Evolutionary conservation across 1,139 yeast genomes (phyloP).

Genomic region (Diutina catenulata): DNA sequence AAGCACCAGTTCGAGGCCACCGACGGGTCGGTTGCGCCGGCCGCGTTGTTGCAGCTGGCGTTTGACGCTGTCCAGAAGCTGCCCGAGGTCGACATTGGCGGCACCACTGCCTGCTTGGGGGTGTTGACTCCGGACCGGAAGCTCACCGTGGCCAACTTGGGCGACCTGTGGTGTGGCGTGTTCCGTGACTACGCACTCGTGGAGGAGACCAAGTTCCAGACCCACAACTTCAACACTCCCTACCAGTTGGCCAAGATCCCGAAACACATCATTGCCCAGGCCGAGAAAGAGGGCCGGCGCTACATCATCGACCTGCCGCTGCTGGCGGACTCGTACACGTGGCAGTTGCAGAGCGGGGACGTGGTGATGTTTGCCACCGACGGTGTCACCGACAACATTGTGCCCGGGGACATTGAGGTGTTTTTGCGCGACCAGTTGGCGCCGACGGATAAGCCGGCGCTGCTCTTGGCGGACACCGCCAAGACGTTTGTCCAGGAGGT

Average conservation of each 20-base stretch:
- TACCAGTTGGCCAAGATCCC: slow-evolving; percentile 86
- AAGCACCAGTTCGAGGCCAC: slow-evolving; percentile 17
- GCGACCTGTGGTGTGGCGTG: slow-evolving; percentile 92
- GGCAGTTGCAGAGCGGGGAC: slow-evolving; percentile 55
- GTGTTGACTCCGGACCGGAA: slow-evolving; percentile 41
- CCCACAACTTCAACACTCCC: slow-evolving; percentile 86
- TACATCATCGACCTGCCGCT: slow-evolving; percentile 46
- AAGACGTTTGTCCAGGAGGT: slow-evolving; percentile 57
- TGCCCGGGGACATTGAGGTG: slow-evolving; percentile 58
- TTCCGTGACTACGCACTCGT: slow-evolving; percentile 57
- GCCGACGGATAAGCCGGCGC: slow-evolving; percentile 6
- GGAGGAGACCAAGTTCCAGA: slow-evolving; percentile 64
- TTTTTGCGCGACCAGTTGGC: slow-evolving; percentile 37
- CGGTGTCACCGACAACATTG: slow-evolving; percentile 84
- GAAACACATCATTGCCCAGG: slow-evolving; percentile 39
- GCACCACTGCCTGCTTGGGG: slow-evolving; percentile 92
- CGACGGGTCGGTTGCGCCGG: slow-evolving; percentile 21
- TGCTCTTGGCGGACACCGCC: slow-evolving; percentile 23
- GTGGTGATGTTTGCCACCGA: slow-evolving; percentile 82
- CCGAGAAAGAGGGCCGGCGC: slow-evolving; percentile 44
- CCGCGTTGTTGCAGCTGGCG: slow-evolving; percentile 40
- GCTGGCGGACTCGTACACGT: slow-evolving; percentile 37
- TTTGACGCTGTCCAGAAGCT: slow-evolving; percentile 40
- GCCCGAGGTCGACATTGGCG: slow-evolving; percentile 72
- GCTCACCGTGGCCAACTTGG: slow-evolving; percentile 66